Conservation (phyloP, 2,329 filamentous ascomycete genomes). For the Aspergillus sclerotialis region DNA sequence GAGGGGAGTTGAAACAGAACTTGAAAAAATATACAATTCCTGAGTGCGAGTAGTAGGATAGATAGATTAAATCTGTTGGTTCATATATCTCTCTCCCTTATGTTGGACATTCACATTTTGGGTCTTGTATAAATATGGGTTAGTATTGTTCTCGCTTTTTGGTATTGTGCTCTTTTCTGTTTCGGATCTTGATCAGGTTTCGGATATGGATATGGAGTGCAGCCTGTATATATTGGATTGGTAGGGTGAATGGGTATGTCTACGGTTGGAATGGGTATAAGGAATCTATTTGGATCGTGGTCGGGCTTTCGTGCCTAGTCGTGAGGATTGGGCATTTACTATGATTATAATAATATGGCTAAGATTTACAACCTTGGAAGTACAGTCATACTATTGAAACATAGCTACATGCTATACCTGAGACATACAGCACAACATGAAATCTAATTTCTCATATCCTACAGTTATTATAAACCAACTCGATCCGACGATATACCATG, state of each 20-base stretch:
- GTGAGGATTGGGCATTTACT: too few relatives aligned
- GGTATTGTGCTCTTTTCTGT: background rate
- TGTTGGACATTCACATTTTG: background rate
- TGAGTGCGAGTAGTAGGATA: conserved; percentile 1
- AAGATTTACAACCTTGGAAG: too few relatives aligned
- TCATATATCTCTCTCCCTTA: background rate
- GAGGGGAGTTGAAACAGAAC: background rate
- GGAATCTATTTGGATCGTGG: too few relatives aligned
- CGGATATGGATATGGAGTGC: too few relatives aligned
- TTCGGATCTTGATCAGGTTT: background rate
- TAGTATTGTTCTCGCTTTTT: background rate
- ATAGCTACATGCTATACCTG: too few relatives aligned
- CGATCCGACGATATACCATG: too few relatives aligned
- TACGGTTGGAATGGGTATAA: background rate
- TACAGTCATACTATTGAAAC: too few relatives aligned
- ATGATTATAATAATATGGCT: too few relatives aligned
- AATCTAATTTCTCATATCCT: too few relatives aligned
- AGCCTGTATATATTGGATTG: background rate
- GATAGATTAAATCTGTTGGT: conserved; percentile 6
- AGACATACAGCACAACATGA: too few relatives aligned
- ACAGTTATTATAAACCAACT: too few relatives aligned
- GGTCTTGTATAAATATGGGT: background rate
- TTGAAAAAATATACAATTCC: conserved; percentile 4
- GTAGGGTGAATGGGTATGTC: background rate
- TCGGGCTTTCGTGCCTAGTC: too few relatives aligned